Percentiles rank a stretch among this genome's conserved stretches.
Conservation (phyloP, 2,329 filamentous ascomycete species). For the Madurella mycetomatis region DNA sequence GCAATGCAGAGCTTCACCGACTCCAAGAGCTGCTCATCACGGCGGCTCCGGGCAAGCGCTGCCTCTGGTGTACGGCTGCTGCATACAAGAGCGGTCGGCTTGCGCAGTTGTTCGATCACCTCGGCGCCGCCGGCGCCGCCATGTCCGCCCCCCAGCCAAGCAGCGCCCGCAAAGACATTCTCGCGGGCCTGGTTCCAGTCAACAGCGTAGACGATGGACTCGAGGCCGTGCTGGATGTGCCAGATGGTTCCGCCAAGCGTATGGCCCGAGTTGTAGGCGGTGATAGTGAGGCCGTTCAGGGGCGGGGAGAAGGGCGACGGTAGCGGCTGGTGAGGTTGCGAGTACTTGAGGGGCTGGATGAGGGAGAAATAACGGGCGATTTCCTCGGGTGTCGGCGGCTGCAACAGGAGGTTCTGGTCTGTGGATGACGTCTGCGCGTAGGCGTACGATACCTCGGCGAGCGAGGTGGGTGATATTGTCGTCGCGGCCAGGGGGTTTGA, state of each 20-base stretch:
- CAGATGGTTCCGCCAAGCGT: constrained; percentile 96
- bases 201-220: constrained; percentile 95
- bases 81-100: constrained; percentile 90
- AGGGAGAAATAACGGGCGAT: constrained; percentile 88
- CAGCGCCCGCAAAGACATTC: constrained; percentile 88
- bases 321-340: constrained; percentile 87
- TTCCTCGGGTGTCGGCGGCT: constrained; percentile 77
- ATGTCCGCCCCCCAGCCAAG: constrained; percentile 74
- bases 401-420: constrained; percentile 53
- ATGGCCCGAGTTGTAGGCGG: constrained; percentile 93
- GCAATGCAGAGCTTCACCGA: constrained; percentile 75
- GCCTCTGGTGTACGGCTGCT: constrained; percentile 70
- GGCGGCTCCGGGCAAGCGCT: constrained; percentile 66
- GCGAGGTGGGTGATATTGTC: constrained; percentile 67
- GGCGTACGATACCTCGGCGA: constrained; percentile 61
- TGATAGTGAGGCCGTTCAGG: constrained; percentile 86
- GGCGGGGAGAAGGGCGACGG: constrained; percentile 84
- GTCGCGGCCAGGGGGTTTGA: constrained; percentile 86
- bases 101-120: constrained; percentile 87
- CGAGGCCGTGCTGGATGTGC: constrained; percentile 95
- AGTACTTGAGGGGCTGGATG: constrained; percentile 92
- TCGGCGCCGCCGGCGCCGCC: constrained; percentile 74
- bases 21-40: constrained; percentile 80
- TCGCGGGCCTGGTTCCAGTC: constrained; percentile 99
- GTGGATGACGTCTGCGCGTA: constrained; percentile 47